Percentiles rank a stretch among this genome's conserved stretches.
Conservation (phyloP, 371 early-diverging fungal genomes). For the Mucor velutinosus region DNA sequence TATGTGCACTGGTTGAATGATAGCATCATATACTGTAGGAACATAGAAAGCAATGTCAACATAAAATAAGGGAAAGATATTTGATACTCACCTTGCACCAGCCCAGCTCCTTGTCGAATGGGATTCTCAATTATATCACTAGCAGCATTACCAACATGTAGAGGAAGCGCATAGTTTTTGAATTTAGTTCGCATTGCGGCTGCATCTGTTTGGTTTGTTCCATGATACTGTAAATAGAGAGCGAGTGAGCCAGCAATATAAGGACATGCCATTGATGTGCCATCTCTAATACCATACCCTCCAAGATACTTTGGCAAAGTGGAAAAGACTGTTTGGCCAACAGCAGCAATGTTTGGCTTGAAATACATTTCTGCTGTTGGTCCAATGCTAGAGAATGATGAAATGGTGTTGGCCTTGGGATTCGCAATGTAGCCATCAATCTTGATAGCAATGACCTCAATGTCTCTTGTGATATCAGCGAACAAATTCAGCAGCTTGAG, state of each 20-base stretch:
- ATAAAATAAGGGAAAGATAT: background rate
- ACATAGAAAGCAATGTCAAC: background rate
- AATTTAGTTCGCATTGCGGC: constrained; percentile 23
- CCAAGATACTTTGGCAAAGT: constrained; percentile 44
- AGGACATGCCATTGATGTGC: constrained; percentile 71
- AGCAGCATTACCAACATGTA: background rate
- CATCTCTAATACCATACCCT: constrained; percentile 58
- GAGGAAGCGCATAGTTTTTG: constrained; percentile 49
- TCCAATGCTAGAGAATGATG: constrained; percentile 48
- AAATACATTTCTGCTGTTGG: constrained; percentile 28
- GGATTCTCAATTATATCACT: constrained; percentile 24
- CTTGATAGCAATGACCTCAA: background rate
- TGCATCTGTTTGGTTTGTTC: constrained; percentile 6
- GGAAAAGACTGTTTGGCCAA: constrained; percentile 71
- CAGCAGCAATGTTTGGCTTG: constrained; percentile 58
- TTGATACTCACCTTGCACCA: constrained; percentile 49
- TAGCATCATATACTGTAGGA: constrained; percentile 50
- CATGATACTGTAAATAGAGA: constrained; percentile 44
- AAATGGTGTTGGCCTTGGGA: constrained; percentile 30
- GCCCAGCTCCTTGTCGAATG: constrained; percentile 68
- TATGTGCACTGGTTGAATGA: constrained; percentile 49
- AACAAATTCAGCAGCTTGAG: background rate
- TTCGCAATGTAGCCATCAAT: background rate
- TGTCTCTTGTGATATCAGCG: background rate
- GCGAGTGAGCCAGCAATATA: constrained; percentile 72